Evolutionary conservation across 129 eudicot genomes (phyloP).

Genomic region (Artemisia tridentata): DNA sequence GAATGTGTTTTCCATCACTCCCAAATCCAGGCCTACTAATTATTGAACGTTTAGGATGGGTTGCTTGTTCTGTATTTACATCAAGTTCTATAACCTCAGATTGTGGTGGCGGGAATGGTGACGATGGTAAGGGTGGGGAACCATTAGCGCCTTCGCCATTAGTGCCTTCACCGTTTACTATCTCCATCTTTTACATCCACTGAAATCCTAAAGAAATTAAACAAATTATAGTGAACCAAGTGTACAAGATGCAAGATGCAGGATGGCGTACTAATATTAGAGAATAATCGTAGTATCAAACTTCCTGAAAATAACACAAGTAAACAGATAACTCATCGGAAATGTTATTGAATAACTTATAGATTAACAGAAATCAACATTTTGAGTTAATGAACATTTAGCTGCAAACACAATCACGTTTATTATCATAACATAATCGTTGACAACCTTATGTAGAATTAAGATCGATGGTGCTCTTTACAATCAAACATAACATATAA

Average conservation of each 20-base stretch:
- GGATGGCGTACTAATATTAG: background rate
- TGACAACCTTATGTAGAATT: slow-evolving; percentile 9
- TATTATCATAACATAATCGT: background rate
- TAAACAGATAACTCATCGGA: slow-evolving; percentile 17
- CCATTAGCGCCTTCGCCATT: slow-evolving; percentile 28
- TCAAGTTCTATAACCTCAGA: slow-evolving; percentile 36
- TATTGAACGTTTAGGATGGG: slow-evolving; percentile 42
- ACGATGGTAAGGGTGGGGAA: slow-evolving; percentile 32
- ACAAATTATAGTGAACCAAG: slow-evolving; percentile 10
- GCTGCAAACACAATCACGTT: background rate
- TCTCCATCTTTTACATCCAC: slow-evolving; percentile 45
- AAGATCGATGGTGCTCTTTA: slow-evolving; percentile 3
- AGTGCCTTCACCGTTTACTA: slow-evolving; percentile 24
- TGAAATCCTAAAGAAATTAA: slow-evolving; percentile 16
- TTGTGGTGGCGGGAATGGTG: slow-evolving; percentile 23
- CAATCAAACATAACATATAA: background rate
- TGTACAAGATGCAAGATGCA: background rate
- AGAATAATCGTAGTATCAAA: background rate
- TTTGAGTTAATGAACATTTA: background rate
- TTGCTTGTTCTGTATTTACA: slow-evolving; percentile 36
- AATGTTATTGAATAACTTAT: background rate
- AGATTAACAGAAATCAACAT: background rate
- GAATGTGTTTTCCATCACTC: slow-evolving; percentile 54
- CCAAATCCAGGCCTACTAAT: slow-evolving; percentile 77
- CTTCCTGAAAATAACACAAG: slow-evolving; percentile 14